phyloP scores from a whole-genome alignment of 2,329 filamentous ascomycete species.

The Thyridium curvatum region DNA sequence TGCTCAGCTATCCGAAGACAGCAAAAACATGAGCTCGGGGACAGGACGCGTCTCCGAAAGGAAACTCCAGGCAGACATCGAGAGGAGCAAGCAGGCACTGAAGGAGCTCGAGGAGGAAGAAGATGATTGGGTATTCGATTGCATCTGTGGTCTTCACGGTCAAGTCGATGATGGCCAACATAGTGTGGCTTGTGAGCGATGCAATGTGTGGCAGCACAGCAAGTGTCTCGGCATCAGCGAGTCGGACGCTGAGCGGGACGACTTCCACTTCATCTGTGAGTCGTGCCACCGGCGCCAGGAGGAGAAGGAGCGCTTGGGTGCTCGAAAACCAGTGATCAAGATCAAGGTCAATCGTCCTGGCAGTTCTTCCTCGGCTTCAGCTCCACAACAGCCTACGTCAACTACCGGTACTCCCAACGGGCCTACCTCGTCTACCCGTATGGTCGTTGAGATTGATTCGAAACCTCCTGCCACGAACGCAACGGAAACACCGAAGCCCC shows the following conservation, averaged over 20 bases:
- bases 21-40: slow-evolving; percentile 50
- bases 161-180: slow-evolving; percentile 96
- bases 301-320: slow-evolving; percentile 53
- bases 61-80: slow-evolving; percentile 74
- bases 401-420: slow-evolving; percentile 4
- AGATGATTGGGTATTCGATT: slow-evolving; percentile 92
- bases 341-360: slow-evolving; percentile 38
- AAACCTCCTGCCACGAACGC: too few species aligned
- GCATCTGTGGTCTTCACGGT: slow-evolving; percentile 82
- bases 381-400: slow-evolving; percentile 9
- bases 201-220: slow-evolving; percentile 96
- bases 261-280: slow-evolving; percentile 81
- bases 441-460: too few species aligned
- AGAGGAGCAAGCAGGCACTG: slow-evolving; percentile 70
- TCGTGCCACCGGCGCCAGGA: slow-evolving; percentile 68
- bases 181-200: slow-evolving; percentile 88
- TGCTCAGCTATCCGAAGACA: slow-evolving; percentile 70
- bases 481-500: too few species aligned
- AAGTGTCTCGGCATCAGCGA: slow-evolving; percentile 79
- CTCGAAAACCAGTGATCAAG: slow-evolving; percentile 35
- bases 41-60: slow-evolving; percentile 67
- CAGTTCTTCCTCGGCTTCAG: slow-evolving; percentile 12
- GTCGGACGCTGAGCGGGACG: slow-evolving; percentile 67
- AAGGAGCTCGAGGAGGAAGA: slow-evolving; percentile 63
- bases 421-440: too few species aligned